Percentiles rank a stretch among this genome's conserved stretches.
phyloP scores from a whole-genome alignment of 1,139 yeast species.

The Protomyces arabidopsidicola region DNA sequence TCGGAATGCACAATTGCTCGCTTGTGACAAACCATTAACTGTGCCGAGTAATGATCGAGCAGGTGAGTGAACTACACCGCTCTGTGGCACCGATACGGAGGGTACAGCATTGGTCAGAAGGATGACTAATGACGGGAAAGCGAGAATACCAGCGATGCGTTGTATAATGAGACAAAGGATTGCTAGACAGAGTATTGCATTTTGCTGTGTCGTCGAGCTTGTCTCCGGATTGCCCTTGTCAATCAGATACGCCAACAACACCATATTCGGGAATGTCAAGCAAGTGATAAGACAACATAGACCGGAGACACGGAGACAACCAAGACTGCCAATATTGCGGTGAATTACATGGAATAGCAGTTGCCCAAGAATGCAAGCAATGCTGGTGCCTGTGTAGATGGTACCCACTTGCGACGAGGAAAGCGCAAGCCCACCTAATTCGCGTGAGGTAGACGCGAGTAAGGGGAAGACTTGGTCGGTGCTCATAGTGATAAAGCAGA shows the following conservation, averaged over 20 bases:
- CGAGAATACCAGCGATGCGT: constrained; percentile 1
- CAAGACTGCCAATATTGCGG: neutral
- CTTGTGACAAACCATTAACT: constrained; percentile 4
- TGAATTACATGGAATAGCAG: neutral
- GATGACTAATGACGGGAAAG: neutral
- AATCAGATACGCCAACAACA: neutral
- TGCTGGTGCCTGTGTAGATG: neutral
- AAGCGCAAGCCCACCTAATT: neutral
- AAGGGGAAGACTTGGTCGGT: neutral
- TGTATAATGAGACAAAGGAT: neutral
- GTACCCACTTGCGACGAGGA: neutral
- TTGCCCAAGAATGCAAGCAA: neutral
- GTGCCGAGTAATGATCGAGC: constrained; percentile 2
- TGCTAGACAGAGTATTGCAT: neutral
- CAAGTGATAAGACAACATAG: neutral
- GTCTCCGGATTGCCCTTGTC: neutral
- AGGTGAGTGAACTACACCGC: neutral
- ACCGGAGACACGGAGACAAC: neutral
- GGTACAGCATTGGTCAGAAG: constrained; percentile 6
- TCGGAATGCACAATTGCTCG: neutral
- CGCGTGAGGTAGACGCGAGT: neutral
- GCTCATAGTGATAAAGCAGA: neutral
- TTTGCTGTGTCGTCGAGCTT: neutral
- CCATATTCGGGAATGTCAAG: neutral
- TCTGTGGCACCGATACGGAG: neutral